Conservation (phyloP, 1,284 basidiomycete genomes). For the Tausonia pullulans region DNA sequence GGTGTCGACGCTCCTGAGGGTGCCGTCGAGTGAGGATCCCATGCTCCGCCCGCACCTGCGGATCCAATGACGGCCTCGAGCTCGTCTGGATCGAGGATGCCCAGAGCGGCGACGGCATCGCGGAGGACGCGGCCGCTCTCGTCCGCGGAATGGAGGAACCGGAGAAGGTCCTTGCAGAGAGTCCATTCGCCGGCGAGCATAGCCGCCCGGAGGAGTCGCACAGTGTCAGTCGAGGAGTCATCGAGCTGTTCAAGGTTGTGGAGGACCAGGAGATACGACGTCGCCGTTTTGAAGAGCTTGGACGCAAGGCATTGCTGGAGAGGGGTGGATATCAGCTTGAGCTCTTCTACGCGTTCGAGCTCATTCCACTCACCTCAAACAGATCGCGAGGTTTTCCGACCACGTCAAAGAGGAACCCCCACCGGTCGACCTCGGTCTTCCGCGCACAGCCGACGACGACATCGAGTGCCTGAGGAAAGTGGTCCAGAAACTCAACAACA, state of each 20-base stretch:
- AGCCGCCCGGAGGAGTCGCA: conserved; percentile 62
- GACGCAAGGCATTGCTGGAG: conserved; percentile 60
- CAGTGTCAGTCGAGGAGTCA: conserved; percentile 52
- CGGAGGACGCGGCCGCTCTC: conserved; percentile 61
- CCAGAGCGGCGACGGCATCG: conserved; percentile 28
- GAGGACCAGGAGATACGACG: conserved; percentile 82
- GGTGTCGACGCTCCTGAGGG: too few species aligned
- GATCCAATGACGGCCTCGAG: neutral
- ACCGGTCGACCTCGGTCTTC: conserved; percentile 89
- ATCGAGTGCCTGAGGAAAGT: conserved; percentile 80
- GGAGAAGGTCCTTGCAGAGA: conserved; percentile 71
- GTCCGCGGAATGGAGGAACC: conserved; percentile 86
- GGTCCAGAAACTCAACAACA: conserved; percentile 82
- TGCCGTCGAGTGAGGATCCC: too few species aligned
- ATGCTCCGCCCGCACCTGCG: too few species aligned
- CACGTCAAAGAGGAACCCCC: conserved; percentile 76
- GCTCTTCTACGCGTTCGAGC: neutral
- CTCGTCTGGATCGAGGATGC: neutral
- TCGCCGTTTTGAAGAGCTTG: conserved; percentile 74
- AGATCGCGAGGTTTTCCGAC: conserved; percentile 81
- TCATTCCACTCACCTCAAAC: conserved; percentile 57
- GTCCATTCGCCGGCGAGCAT: conserved; percentile 56
- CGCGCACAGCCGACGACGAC: conserved; percentile 93
- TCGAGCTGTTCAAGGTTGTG: conserved; percentile 86
- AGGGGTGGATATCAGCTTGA: neutral